Conservation (phyloP, 345 rosid genomes). For the Chamaenerion angustifolium region DNA sequence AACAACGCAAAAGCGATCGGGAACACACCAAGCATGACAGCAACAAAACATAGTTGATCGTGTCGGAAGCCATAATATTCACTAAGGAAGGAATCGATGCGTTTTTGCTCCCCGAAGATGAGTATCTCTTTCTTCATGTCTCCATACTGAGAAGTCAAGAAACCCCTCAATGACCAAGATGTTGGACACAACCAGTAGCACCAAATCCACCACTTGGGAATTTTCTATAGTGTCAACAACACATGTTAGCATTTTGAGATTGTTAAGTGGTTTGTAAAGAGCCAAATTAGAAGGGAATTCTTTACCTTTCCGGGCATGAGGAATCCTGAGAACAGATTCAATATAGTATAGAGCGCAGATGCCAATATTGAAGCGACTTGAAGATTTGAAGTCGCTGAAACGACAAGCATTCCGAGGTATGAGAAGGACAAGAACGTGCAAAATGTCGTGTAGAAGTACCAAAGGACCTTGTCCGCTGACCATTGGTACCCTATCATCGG, state of each 20-base stretch:
- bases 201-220: conserved; percentile 16
- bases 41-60: conserved; percentile 3
- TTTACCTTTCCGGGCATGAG: conserved; percentile 31
- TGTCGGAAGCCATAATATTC: conserved; percentile 6
- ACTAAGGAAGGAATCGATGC: conserved; percentile 4
- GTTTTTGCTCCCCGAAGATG: conserved; percentile 1
- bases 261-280: too few relatives aligned
- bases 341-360: conserved; percentile 19
- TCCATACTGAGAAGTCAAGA: conserved; percentile 12
- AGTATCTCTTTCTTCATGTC: conserved; percentile 7
- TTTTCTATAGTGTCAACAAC: conserved; percentile 4
- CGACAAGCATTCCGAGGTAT: conserved; percentile 32
- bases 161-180: conserved; percentile 8
- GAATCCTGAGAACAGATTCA: conserved; percentile 38
- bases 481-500: conserved; percentile 25
- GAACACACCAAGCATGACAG: conserved; percentile 7
- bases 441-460: conserved; percentile 26
- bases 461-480: conserved; percentile 24
- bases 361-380: conserved; percentile 27
- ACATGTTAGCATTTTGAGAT: too few relatives aligned
- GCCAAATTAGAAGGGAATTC: too few relatives aligned
- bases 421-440: conserved; percentile 29
- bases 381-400: conserved; percentile 17
- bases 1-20: conserved; percentile 5
- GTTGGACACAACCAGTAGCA: conserved; percentile 10